These are phyloP conservation scores for Melastoma candidum DNA, from an alignment of 441 rosid genomes.

Conservation along the genomic window DNA sequence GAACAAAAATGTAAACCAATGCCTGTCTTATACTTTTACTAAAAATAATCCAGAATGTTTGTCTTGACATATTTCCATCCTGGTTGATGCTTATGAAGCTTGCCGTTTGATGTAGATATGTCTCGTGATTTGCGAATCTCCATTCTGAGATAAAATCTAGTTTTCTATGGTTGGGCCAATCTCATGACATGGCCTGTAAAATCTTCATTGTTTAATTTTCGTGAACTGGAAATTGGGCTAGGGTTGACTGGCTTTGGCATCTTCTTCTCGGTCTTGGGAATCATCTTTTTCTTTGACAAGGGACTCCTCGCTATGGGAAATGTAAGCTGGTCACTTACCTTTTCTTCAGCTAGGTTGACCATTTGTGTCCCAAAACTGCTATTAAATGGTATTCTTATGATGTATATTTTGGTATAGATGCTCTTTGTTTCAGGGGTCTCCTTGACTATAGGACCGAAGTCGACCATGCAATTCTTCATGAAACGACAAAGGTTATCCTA, in stretches of 20 bases:
- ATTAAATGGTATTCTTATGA: slow-evolving; percentile 13
- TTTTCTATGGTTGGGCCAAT: not conserved
- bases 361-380: not conserved
- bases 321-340: slow-evolving; percentile 33
- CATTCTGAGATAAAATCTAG: too few relatives aligned
- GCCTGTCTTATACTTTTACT: too few relatives aligned
- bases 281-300: slow-evolving; percentile 72
- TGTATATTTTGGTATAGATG: slow-evolving; percentile 33
- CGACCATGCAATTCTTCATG: slow-evolving; percentile 85
- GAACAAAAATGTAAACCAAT: too few relatives aligned
- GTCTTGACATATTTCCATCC: too few relatives aligned
- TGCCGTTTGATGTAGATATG: too few relatives aligned
- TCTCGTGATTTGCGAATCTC: too few relatives aligned
- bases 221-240: slow-evolving; percentile 61
- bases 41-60: too few relatives aligned
- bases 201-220: slow-evolving; percentile 17
- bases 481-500: slow-evolving; percentile 54
- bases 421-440: slow-evolving; percentile 85
- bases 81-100: too few relatives aligned
- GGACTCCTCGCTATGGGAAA: slow-evolving; percentile 87
- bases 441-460: slow-evolving; percentile 77
- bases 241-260: slow-evolving; percentile 89
- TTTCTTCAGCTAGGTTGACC: not conserved
- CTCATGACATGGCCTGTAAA: slow-evolving; percentile 5
- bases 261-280: slow-evolving; percentile 70